Base-by-base conservation (phyloP, 352 stramenopile genomes). In the Pythium dissimile region DNA sequence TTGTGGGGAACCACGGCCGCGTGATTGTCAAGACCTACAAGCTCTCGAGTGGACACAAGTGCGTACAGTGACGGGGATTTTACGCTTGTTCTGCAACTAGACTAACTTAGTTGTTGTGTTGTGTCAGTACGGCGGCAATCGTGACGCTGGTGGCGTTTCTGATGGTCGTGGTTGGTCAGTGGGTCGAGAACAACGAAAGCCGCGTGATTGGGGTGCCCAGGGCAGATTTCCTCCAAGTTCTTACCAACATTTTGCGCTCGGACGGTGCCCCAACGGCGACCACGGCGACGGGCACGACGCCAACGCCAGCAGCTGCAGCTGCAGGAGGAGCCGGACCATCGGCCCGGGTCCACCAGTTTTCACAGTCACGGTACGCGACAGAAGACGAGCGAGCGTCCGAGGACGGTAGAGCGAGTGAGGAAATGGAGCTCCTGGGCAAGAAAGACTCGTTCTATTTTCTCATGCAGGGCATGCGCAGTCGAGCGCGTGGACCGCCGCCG, bases 391-490 rank as follows among this genome's bases (percentile, higher is more conserved):
- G 43, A 35, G 34, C 6, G 12, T 6, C 34, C 26, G 59, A 70
- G 0, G 62, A 63, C 6, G 31, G 58, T 20, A 34, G 7, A 2
- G 21, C 16, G 3, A 64, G 56, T 23, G 64, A 72, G 11, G 59
- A 68, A 5, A 53, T 76, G 7, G 43, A 69, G 52, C 26, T 85
- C 16, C 54, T 60, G 31, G 62, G 78, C 49, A 87, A 82, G 59
- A 71, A 67, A 66, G 77, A 93, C 49, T 93, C 84, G 27, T 91
- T 93, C 67, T 90, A 88, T 71, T 91, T 83, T 39, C 77, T 93
- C 27, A 65, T 89, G 50, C 58, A 62, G 21, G 66, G 64, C 35
- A 87, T 91, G 71, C 77, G 67, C 23, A 53, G 60, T 43, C 67
- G 72, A 0, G 50, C 72, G 5, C 46, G 44, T 16, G 13, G 28